These are phyloP conservation scores for Lentinula novae-zelandiae DNA, from an alignment of 1,284 basidiomycete genomes.

Conservation along the genomic window DNA sequence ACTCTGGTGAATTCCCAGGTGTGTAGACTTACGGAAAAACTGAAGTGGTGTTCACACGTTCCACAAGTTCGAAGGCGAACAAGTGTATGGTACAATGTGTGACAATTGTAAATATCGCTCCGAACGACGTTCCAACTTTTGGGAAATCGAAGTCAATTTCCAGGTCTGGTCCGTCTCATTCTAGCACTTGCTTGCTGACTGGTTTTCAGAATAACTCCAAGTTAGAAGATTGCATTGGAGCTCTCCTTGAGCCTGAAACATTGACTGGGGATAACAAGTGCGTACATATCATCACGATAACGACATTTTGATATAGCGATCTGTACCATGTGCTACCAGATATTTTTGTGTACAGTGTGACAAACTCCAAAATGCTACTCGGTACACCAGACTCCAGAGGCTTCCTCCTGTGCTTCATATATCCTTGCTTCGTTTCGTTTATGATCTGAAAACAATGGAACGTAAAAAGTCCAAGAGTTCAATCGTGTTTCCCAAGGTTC, in stretches of 20 bases:
- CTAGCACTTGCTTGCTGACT: neutral
- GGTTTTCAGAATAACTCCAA: conserved; percentile 57
- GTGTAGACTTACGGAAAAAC: conserved; percentile 6
- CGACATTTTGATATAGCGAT: neutral
- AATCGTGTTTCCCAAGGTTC: conserved; percentile 66
- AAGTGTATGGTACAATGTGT: conserved; percentile 78
- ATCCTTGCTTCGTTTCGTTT: conserved; percentile 86
- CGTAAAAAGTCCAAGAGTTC: conserved; percentile 81
- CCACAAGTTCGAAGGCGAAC: conserved; percentile 78
- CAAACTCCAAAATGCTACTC: conserved; percentile 69
- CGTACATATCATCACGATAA: conserved; percentile 11
- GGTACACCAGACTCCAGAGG: conserved; percentile 62
- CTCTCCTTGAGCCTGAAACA: conserved; percentile 61
- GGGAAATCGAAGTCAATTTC: conserved; percentile 84
- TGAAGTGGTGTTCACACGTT: neutral
- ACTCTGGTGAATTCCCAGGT: conserved; percentile 73
- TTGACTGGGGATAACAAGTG: conserved; percentile 82
- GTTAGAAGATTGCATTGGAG: conserved; percentile 67
- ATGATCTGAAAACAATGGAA: conserved; percentile 70
- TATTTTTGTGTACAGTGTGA: conserved; percentile 78
- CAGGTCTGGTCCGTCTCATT: conserved; percentile 46
- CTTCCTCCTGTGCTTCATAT: conserved; percentile 87
- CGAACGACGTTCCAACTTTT: conserved; percentile 64
- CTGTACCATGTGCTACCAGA: conserved; percentile 32
- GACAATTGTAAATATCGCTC: conserved; percentile 64